Evolutionary conservation across 177 flowering plant genomes (phyloP), one percentile per base, ranked within the genome.

Genomic region (Tripterygium wilfordii): DNA sequence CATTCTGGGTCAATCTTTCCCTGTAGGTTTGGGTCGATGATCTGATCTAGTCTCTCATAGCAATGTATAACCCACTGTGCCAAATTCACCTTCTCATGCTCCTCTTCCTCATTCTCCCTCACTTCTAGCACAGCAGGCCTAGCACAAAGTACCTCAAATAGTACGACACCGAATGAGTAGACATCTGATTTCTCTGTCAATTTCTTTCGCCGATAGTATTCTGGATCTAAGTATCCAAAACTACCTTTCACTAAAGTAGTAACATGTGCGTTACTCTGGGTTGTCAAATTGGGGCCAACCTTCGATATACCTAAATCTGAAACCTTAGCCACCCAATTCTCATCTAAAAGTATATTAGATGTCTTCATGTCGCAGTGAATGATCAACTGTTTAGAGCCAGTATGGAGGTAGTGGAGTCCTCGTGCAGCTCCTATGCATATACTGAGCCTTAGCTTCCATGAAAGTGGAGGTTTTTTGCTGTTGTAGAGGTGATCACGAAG

Each of bases 101-200:
- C 8, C 16, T 6, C 4, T 5, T 10, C 16, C 14, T 15, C 14
- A 13, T 35, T 15, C 14, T n/a, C n/a, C n/a, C n/a, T n/a, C n/a
- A n/a, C n/a, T n/a, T n/a, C n/a, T n/a, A n/a, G n/a, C n/a, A 35
- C 8, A 35, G 38, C 38, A 6, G 7, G 7, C 16, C 71, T 26
- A 21, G 53, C 76, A 54, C 64, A 76, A 10, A 55, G 14, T 1
- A 61, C 71, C 28, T 76, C 81, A 5, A 65, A 58, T 45, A 76
- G 33, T n/a, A 76, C 79, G 16, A 70, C 81, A 0, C 82, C 80
- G 17, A 77, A 77, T 0, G 72, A 63, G 55, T 67, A 70, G 13
- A 76, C 76, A 19, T 76, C 74, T 5, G 78, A 69, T 42, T 76
- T 73, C 18, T 64, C 74, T 1, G 74, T 66, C 53, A 76, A 50